Evolutionary conservation across 2,329 filamentous ascomycete species (phyloP).

Genomic region (Dothideomycetes sp.): DNA sequence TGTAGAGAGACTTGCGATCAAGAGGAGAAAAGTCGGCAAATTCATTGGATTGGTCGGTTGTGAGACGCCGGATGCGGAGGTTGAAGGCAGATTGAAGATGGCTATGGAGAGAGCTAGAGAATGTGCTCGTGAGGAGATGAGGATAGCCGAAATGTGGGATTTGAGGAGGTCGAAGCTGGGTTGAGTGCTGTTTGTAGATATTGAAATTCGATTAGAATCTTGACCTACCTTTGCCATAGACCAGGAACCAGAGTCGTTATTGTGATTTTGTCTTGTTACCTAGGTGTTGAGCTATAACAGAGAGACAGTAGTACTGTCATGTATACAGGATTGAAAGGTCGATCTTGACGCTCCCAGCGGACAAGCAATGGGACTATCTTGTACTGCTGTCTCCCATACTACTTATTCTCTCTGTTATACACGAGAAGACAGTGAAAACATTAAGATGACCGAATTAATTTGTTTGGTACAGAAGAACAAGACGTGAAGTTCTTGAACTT

Average conservation of each 20-base stretch:
- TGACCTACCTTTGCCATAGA: neutral
- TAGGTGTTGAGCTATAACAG: no score
- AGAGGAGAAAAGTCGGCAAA: slow-evolving; percentile 60
- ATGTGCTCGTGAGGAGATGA: slow-evolving; percentile 24
- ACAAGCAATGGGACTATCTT: no score
- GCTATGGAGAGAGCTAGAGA: slow-evolving; percentile 25
- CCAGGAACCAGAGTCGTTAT: neutral
- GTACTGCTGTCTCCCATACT: no score
- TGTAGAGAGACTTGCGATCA: slow-evolving; percentile 38
- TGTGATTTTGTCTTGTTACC: no score
- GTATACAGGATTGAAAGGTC: no score
- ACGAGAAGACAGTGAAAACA: no score
- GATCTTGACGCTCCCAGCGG: no score
- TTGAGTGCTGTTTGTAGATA: neutral
- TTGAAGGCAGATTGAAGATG: slow-evolving; percentile 31
- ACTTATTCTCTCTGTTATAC: no score
- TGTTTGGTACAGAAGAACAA: no score
- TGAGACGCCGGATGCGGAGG: slow-evolving; percentile 43
- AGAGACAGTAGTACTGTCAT: no score
- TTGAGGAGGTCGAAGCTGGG: slow-evolving; percentile 25
- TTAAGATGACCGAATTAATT: no score
- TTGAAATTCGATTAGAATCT: neutral
- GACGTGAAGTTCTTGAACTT: no score
- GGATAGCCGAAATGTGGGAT: slow-evolving; percentile 26
- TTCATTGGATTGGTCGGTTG: slow-evolving; percentile 64